Evolutionary conservation across 371 early-diverging fungal species (phyloP), one percentile per base, ranked within the genome.

Genomic region (Apophysomyces variabilis): DNA sequence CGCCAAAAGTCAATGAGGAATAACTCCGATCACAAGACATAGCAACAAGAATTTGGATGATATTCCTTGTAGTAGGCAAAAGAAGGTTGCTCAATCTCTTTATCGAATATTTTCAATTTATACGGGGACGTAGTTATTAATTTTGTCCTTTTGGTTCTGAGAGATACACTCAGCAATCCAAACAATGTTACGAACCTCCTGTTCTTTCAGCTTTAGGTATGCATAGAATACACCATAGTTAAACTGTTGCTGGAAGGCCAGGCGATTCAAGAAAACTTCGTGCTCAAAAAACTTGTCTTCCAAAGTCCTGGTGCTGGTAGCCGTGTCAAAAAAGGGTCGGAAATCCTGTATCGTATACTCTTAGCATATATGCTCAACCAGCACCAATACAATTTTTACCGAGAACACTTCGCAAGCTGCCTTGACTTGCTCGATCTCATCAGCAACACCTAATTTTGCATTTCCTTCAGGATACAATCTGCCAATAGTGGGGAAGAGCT

Each of bases 161-260:
- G 95, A 88, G 74, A 99, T 97, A 80, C 99, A 99, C 82, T 99
- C 99, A 36, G 98, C 93, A 67, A 99, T 97, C 99, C 99, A 99
- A 58, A 99, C 92, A 75, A 99, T 95, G 82, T 99, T 99, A 66
- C 99, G 89, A 61, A 99, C 94, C 83, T 99, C 99, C 75, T 99
- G 99, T 76, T 99, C 99, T 88, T 98, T 99, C 62, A 99, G 85
- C 78, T 94, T 95, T 62, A 99, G 83, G 87, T 93, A 99, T 14
- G 96, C 85, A 79, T 96, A 99, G 68, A 97, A 99, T n/a, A 95
- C 87, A 47, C 94, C 96, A 75, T 87, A 98, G 74, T 97, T 95
- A 85, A 97, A 98, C 79, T 99, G 99, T 77, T 95, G 96, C 71
- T 92, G 87, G 80, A 97, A 98, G n/a, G 95, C 81, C 57, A 88